These are phyloP conservation scores for Tolypocladium nubicola DNA, from an alignment of 2,329 filamentous ascomycete genomes.

Conservation along the genomic window DNA sequence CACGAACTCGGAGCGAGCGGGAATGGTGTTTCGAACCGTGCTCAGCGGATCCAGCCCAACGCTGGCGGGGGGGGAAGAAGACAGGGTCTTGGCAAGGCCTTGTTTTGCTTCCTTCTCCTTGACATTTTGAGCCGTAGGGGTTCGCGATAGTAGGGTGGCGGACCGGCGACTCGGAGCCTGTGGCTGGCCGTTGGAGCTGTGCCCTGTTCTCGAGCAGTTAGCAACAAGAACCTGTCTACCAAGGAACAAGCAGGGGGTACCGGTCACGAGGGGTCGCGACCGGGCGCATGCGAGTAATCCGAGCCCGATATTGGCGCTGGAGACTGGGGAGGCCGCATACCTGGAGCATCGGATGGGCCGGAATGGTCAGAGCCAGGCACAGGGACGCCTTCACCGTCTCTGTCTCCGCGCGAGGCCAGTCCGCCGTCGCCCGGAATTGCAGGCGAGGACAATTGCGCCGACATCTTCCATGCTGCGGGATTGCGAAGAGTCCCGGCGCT, in stretches of 20 bases:
- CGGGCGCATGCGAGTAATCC: background rate
- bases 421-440: conserved; percentile 15
- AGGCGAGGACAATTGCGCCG: conserved; percentile 16
- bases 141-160: conserved; percentile 32
- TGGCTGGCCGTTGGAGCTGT: conserved; percentile 1
- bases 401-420: conserved; percentile 13
- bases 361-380: conserved; percentile 13
- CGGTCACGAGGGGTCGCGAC: background rate
- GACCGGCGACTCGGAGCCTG: conserved; percentile 7
- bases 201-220: background rate
- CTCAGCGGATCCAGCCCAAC: conserved; percentile 26
- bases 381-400: conserved; percentile 13
- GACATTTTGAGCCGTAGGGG: conserved; percentile 45
- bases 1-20: background rate
- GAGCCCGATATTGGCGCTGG: background rate
- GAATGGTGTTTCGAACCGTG: conserved; percentile 16
- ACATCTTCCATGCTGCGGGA: conserved; percentile 26
- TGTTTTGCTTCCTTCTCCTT: conserved; percentile 20
- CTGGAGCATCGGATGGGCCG: conserved; percentile 17
- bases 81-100: conserved; percentile 13
- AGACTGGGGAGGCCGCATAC: conserved; percentile 11
- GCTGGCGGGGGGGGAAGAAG: conserved; percentile 12
- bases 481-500: conserved; percentile 8
- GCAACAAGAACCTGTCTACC: background rate
- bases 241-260: background rate